Evolutionary conservation across 352 stramenopile genomes (phyloP), one percentile per base, ranked within the genome.

Genomic region (Globisporangium cylindrosporum): DNA sequence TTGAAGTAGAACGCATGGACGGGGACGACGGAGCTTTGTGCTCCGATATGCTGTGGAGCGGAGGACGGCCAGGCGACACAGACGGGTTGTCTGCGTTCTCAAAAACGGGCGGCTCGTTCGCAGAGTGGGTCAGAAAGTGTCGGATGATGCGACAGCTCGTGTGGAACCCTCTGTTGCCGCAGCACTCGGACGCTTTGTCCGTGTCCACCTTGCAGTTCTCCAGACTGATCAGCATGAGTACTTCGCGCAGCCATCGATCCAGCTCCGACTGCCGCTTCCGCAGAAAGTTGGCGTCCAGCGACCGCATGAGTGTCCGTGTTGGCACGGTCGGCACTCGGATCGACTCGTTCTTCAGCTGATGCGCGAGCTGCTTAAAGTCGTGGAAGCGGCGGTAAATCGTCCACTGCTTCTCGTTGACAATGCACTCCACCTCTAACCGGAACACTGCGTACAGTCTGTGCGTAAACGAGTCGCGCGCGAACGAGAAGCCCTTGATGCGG

Each of bases 361-460:
- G 82, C 58, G 83, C 83, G 32, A 94, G 81, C 66, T 94, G 81
- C 55, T 92, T 93, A 59, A 94, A 94, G 73, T 94, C 87, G 71
- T 94, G 84, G 73, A 93, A 94, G 34, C 87, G 82, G 7, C 87
- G 75, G 72, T 94, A 94, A 69, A 94, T 91, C 8, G 87, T 94
- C 87, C 87, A 94, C 64, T 92, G 87, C 70, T 94, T 94, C 63
- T 92, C 84, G 53, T 82, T 94, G 32, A 91, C 85, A 57, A 91
- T 92, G 68, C 85, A 93, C 74, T 94, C 87, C 65, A 94, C 85
- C 67, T 94, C 86, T 41, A 94, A 66, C 9, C 86, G 86, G 64
- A 93, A 94, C 10, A 94, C 84, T 0, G 86, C 84, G 77, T 94
- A 94, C 27, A 92, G 72, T n/a, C 86, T 82, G 70, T 91, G 82